A percentile compares a stretch with the other conserved stretches of the same genome.
Conservation (phyloP, 805 yeast genomes). For the Komagataella ulmi region DNA sequence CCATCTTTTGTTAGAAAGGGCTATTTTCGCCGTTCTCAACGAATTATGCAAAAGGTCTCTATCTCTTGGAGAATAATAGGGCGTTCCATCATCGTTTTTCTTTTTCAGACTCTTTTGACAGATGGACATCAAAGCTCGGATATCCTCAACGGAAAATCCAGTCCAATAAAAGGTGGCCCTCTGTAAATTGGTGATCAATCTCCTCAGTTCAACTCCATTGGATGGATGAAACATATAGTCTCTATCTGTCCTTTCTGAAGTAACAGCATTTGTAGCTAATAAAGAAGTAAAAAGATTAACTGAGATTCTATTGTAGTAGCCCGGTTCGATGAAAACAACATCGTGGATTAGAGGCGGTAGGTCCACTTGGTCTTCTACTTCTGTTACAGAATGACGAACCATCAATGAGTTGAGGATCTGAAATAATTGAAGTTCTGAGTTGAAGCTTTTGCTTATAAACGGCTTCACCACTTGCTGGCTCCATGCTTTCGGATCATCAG, state of each 20-base stretch:
- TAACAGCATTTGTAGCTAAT: slow-evolving; percentile 58
- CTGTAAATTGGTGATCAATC: slow-evolving; percentile 48
- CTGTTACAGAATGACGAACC: slow-evolving; percentile 42
- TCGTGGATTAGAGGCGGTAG: slow-evolving; percentile 48
- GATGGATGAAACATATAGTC: slow-evolving; percentile 63
- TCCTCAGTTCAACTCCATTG: slow-evolving; percentile 37
- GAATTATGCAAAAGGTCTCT: slow-evolving; percentile 26
- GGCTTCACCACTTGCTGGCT: slow-evolving; percentile 30
- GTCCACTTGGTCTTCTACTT: slow-evolving; percentile 39
- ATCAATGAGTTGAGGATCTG: slow-evolving; percentile 32
- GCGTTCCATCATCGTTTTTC: slow-evolving; percentile 10
- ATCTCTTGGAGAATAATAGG: slow-evolving; percentile 25
- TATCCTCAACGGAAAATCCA: slow-evolving; percentile 49
- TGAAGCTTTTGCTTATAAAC: slow-evolving; percentile 23
- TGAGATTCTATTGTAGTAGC: slow-evolving; percentile 46
- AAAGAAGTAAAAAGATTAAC: slow-evolving; percentile 55
- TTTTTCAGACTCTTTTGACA: slow-evolving; percentile 29
- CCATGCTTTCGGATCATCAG: slow-evolving; percentile 34
- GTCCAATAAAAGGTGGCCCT: slow-evolving; percentile 67
- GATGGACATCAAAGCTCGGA: slow-evolving; percentile 36
- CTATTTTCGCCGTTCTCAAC: slow-evolving; percentile 29
- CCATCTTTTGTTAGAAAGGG: slow-evolving; percentile 43
- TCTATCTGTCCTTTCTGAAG: slow-evolving; percentile 51
- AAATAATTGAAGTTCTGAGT: slow-evolving; percentile 25
- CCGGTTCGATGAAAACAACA: slow-evolving; percentile 46